Base-by-base conservation (phyloP, 345 rosid species). In the Laguncularia racemosa region DNA sequence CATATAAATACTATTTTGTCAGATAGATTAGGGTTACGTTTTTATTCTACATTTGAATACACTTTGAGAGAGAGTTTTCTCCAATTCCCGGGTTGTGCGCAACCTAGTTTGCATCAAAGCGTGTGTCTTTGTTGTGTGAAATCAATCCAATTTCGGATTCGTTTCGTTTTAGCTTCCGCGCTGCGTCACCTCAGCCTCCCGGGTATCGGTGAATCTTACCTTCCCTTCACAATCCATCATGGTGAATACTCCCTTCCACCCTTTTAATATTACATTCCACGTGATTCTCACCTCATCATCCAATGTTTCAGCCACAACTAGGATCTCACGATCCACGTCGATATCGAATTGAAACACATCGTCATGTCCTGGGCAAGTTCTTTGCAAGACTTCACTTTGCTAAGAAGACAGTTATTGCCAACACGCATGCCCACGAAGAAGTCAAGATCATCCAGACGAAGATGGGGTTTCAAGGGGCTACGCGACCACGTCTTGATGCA, bases 161-260 rank as follows among this genome's bases (percentile, higher is more conserved):
- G n/a, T n/a, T n/a, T n/a, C n/a, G n/a, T n/a, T n/a, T n/a, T n/a
- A n/a, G n/a, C n/a, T n/a, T n/a, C n/a, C n/a, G n/a, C n/a, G n/a
- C n/a, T n/a, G n/a, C n/a, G n/a, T n/a, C n/a, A n/a, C n/a, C n/a
- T n/a, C 71, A 15, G 17, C 55, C 52, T 60, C 69, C 2, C 23
- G 45, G 13, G 20, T 38, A 9, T 7, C 40, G 10, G 3, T 33
- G 5, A 16, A 33, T 21, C 59, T 63, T 38, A 67, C 44, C 56
- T 60, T 64, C 21, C 73, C 74, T 6, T 62, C 56, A 16, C 61
- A 15, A 14, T 80, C 83, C 76, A 80, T 71, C 85, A 80, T 59
- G 0, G 68, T 71, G 46, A 76, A 80, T 18, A 55, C 73, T 20
- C 70, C 74, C 44, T 38, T 65, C 76, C 80, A 73, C n/a, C 75